Evolutionary conservation across 2,329 filamentous ascomycete genomes (phyloP).

Genomic region (Fusarium fracticaudum): DNA sequence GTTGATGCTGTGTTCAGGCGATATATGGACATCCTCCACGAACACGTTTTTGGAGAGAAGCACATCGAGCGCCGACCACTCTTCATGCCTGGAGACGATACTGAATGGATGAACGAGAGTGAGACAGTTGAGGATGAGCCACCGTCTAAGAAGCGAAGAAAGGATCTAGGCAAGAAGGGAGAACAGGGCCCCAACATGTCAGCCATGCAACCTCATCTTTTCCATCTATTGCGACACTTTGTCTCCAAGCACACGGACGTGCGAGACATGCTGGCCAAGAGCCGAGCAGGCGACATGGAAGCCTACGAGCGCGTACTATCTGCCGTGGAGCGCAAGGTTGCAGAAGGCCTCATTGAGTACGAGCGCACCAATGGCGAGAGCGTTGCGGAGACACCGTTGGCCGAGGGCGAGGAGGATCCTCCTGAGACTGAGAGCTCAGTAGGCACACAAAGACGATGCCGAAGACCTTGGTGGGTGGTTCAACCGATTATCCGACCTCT

Average conservation of each 20-base stretch:
- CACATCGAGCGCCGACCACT: constrained; percentile 76
- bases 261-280: constrained; percentile 81
- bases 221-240: constrained; percentile 87
- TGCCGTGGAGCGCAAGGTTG: constrained; percentile 80
- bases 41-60: constrained; percentile 73
- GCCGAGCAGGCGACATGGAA: constrained; percentile 74
- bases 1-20: constrained; percentile 88
- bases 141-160: constrained; percentile 63
- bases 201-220: constrained; percentile 90
- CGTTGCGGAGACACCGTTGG: constrained; percentile 50
- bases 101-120: constrained; percentile 54
- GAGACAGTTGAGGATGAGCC: constrained; percentile 54
- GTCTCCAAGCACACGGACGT: constrained; percentile 84
- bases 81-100: constrained; percentile 72
- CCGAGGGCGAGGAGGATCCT: constrained; percentile 48
- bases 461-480: constrained; percentile 84
- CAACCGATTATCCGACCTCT: constrained; percentile 88
- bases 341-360: constrained; percentile 76
- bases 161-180: constrained; percentile 48
- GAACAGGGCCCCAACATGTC: constrained; percentile 71
- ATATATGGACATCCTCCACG: constrained; percentile 91
- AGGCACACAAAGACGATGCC: constrained; percentile 76
- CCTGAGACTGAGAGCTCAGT: constrained; percentile 67
- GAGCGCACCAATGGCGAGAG: constrained; percentile 61
- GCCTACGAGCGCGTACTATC: constrained; percentile 80